phyloP scores from a whole-genome alignment of 2,329 filamentous ascomycete species.

The Alternaria atra region DNA sequence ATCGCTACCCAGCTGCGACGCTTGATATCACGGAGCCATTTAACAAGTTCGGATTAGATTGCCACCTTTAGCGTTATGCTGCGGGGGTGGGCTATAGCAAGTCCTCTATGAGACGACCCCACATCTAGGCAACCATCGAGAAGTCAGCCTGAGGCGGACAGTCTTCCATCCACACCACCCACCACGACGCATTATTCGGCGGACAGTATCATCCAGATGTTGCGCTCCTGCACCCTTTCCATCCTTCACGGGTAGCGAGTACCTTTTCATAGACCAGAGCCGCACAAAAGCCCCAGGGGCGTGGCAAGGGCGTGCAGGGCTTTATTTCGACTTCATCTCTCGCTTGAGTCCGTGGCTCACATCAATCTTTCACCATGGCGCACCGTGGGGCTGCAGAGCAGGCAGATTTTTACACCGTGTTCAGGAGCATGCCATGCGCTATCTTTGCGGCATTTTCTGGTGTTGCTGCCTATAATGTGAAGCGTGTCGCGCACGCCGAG shows the following conservation, averaged over 20 bases:
- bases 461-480: background rate
- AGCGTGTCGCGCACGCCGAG: background rate
- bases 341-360: background rate
- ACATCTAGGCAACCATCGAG: background rate
- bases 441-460: background rate
- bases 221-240: background rate
- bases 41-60: background rate
- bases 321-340: slow-evolving; percentile 6
- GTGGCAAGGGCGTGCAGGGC: background rate
- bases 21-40: background rate
- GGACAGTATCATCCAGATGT: background rate
- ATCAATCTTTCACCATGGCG: background rate
- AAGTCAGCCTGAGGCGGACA: background rate
- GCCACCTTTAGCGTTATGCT: background rate
- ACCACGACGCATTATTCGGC: background rate
- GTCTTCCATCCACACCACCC: background rate
- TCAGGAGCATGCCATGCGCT: background rate
- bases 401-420: background rate
- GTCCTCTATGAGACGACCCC: background rate
- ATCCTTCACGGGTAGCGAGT: background rate
- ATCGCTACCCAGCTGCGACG: background rate
- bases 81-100: background rate
- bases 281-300: background rate
- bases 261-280: background rate
- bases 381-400: background rate